Evolutionary conservation across 164 flowering plant genomes (phyloP).

Genomic region (Stephania yunnanensis): DNA sequence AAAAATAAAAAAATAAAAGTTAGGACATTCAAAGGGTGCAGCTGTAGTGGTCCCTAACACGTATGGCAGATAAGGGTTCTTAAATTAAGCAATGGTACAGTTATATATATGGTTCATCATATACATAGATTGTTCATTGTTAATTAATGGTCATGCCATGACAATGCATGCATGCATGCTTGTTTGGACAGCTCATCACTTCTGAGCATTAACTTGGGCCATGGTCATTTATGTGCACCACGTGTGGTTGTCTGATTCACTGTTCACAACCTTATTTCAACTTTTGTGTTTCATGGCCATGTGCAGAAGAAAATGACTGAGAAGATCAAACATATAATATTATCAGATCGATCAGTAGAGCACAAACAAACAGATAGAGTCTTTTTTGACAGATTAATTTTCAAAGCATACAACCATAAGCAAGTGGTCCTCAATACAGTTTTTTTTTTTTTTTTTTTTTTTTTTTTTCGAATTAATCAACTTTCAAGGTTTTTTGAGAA

Average conservation of each 20-base stretch:
- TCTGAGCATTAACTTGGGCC: not conserved
- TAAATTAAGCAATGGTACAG: not conserved
- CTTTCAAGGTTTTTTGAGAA: not conserved
- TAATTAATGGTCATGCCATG: not conserved
- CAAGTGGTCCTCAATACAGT: not conserved
- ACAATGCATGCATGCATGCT: not conserved
- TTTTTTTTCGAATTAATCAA: not conserved
- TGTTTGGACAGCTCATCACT: not conserved
- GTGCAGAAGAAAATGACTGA: not conserved
- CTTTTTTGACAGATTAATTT: not conserved
- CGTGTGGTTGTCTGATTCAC: slow-evolving; percentile 2
- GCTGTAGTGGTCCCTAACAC: not conserved
- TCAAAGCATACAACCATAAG: not conserved
- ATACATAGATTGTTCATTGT: not conserved
- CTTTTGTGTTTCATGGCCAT: not conserved
- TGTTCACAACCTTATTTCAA: not conserved
- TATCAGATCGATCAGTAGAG: not conserved
- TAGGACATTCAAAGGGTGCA: not conserved
- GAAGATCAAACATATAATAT: not conserved
- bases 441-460: no score
- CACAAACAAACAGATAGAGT: not conserved
- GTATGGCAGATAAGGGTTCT: not conserved
- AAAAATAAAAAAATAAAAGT: not conserved
- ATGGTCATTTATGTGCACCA: not conserved
- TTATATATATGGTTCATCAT: not conserved